phyloP scores from a whole-genome alignment of 2,329 filamentous ascomycete species.

The Bretziella fagacearum region DNA sequence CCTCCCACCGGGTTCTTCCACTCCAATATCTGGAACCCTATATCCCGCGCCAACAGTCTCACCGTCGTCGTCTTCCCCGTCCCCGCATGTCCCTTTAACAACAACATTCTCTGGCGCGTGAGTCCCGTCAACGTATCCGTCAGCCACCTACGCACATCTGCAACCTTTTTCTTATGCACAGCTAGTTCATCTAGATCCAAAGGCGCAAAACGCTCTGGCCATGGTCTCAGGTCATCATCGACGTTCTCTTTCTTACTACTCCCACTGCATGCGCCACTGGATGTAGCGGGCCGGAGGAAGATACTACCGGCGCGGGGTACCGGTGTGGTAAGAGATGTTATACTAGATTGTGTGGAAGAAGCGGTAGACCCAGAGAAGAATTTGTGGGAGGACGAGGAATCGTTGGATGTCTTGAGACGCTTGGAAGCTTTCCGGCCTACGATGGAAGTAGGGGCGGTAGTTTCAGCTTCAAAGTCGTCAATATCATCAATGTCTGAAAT shows the following conservation, averaged over 20 bases:
- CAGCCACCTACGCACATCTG: slow-evolving; percentile 72
- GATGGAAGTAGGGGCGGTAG: slow-evolving; percentile 30
- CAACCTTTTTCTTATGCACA: slow-evolving; percentile 87
- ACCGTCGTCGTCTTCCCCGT: slow-evolving; percentile 87
- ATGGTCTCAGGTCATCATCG: slow-evolving; percentile 51
- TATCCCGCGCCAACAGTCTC: slow-evolving; percentile 55
- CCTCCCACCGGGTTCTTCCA: slow-evolving; percentile 71
- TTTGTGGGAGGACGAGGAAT: slow-evolving; percentile 15
- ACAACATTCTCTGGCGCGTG: slow-evolving; percentile 52
- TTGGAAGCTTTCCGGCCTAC: slow-evolving; percentile 33
- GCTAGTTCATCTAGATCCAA: slow-evolving; percentile 63
- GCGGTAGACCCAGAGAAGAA: slow-evolving; percentile 12
- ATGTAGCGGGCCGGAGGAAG: slow-evolving; percentile 30
- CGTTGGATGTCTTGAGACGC: background rate
- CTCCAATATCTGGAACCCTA: slow-evolving; percentile 64
- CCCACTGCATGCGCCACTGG: background rate
- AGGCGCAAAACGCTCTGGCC: slow-evolving; percentile 75
- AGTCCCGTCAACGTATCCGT: slow-evolving; percentile 52
- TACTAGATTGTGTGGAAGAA: background rate
- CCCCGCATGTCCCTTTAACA: slow-evolving; percentile 81
- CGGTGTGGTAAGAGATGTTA: slow-evolving; percentile 15
- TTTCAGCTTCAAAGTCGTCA: slow-evolving; percentile 20
- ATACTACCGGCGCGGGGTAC: slow-evolving; percentile 28
- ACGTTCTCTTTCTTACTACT: slow-evolving; percentile 13
- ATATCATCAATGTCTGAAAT: slow-evolving; percentile 3